Percentiles rank a stretch among this genome's conserved stretches.
These are phyloP conservation scores for Leonotis leonurus DNA, from an alignment of 257 asterid genomes.

Conservation along the genomic window DNA sequence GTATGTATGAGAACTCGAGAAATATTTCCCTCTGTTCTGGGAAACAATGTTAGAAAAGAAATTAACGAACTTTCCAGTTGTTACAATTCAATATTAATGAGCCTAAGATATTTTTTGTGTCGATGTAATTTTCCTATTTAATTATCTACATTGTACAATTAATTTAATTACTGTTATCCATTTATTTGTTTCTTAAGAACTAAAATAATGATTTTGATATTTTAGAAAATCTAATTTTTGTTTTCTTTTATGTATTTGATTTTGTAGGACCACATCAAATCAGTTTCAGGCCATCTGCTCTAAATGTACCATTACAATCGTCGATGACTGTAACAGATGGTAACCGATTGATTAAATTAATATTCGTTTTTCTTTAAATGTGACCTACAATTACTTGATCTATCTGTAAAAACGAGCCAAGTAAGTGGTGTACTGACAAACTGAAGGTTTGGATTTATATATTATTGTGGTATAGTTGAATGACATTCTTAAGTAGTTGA, in stretches of 20 bases:
- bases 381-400: no score
- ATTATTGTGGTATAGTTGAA: no score
- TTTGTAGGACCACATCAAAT: slow-evolving; percentile 82
- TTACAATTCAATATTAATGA: not conserved
- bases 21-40: not conserved
- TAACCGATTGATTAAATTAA: slow-evolving; percentile 1
- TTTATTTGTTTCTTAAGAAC: not conserved
- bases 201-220: not conserved
- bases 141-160: not conserved
- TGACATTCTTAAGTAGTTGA: not conserved
- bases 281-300: slow-evolving; percentile 84
- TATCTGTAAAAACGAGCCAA: no score
- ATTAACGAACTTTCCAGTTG: not conserved
- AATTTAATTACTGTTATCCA: not conserved
- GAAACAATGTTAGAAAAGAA: not conserved
- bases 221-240: not conserved
- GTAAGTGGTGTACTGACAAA: not conserved
- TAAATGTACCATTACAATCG: slow-evolving; percentile 64
- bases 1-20: not conserved
- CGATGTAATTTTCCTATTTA: not conserved
- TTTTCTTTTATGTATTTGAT: not conserved
- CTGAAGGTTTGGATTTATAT: not conserved
- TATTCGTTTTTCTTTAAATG: not conserved
- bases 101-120: not conserved
- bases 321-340: slow-evolving; percentile 98